Conservation (phyloP, 1,284 basidiomycete species). For the Cryptococcus sp. region DNA sequence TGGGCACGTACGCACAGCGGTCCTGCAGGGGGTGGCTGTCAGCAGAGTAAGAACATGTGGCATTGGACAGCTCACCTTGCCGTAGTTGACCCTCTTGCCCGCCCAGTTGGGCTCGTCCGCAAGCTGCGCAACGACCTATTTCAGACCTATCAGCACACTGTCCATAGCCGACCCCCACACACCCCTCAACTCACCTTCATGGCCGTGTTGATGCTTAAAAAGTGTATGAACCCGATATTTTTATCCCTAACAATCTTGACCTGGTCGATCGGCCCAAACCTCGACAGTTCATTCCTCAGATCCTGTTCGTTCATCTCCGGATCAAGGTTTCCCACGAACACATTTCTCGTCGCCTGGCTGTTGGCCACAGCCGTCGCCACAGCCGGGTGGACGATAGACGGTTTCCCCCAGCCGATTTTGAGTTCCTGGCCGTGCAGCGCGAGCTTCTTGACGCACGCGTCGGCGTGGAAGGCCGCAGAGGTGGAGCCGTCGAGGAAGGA, state of each 20-base stretch:
- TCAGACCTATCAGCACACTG: not conserved
- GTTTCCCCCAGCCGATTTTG: conserved; percentile 84
- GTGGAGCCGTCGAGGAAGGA: conserved; percentile 90
- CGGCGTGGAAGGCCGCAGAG: conserved; percentile 90
- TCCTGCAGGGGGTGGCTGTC: conserved; percentile 47
- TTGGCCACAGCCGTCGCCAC: conserved; percentile 82
- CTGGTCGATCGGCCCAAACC: conserved; percentile 94
- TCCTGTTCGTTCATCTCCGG: conserved; percentile 84
- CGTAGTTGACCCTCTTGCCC: conserved; percentile 91
- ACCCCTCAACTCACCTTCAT: conserved; percentile 71
- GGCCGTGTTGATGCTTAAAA: conserved; percentile 84
- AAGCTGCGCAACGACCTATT: conserved; percentile 81
- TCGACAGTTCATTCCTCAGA: conserved; percentile 73
- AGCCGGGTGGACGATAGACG: conserved; percentile 73
- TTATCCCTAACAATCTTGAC: conserved; percentile 97
- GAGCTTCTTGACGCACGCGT: conserved; percentile 88
- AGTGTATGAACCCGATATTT: conserved; percentile 96
- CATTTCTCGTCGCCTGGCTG: conserved; percentile 86
- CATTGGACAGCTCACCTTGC: conserved; percentile 60
- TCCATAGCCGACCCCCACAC: not conserved
- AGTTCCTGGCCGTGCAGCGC: conserved; percentile 86
- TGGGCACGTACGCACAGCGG: conserved; percentile 77
- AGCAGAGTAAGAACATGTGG: not conserved
- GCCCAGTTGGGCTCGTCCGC: conserved; percentile 85
- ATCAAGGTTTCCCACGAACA: conserved; percentile 87